Conservation (phyloP, 345 rosid genomes). For the Rhodomyrtus tomentosa region DNA sequence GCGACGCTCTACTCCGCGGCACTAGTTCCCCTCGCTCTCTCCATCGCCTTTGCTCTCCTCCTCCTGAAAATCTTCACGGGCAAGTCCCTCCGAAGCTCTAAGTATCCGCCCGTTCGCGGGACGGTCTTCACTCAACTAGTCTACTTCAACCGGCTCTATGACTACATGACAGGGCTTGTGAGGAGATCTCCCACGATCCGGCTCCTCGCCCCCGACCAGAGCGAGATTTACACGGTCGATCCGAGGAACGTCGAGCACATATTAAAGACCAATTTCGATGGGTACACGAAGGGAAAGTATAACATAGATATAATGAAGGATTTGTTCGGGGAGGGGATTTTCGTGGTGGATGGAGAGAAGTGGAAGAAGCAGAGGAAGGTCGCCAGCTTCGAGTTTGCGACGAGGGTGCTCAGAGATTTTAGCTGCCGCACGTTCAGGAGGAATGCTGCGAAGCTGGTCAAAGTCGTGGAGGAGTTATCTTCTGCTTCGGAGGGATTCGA, state of each 20-base stretch:
- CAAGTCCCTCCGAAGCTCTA: constrained; percentile 33
- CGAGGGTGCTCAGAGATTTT: constrained; percentile 57
- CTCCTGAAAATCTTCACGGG: constrained; percentile 21
- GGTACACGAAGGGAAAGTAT: constrained; percentile 30
- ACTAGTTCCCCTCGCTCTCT: constrained; percentile 5
- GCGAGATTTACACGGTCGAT: constrained; percentile 45
- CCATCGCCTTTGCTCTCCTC: constrained; percentile 4
- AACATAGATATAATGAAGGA: constrained; percentile 16
- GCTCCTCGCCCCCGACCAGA: constrained; percentile 32
- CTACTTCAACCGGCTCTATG: constrained; percentile 34
- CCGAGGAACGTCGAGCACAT: constrained; percentile 54
- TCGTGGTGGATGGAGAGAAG: constrained; percentile 59
- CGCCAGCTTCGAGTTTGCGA: constrained; percentile 67
- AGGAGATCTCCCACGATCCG: constrained; percentile 32
- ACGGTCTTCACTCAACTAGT: constrained; percentile 31
- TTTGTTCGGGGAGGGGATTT: constrained; percentile 70
- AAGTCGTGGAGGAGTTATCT: constrained; percentile 14
- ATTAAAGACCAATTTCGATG: constrained; percentile 36
- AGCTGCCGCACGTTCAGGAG: constrained; percentile 53
- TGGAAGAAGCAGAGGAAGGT: constrained; percentile 84
- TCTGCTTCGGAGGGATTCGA: constrained; percentile 28
- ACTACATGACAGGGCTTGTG: constrained; percentile 35
- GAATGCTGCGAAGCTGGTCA: constrained; percentile 39
- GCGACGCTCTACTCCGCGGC: constrained; percentile 6
- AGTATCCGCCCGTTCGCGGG: constrained; percentile 44